Evolutionary conservation across 345 rosid genomes (phyloP), one percentile per base, ranked within the genome.

Genomic region (Euclidium syriacum): DNA sequence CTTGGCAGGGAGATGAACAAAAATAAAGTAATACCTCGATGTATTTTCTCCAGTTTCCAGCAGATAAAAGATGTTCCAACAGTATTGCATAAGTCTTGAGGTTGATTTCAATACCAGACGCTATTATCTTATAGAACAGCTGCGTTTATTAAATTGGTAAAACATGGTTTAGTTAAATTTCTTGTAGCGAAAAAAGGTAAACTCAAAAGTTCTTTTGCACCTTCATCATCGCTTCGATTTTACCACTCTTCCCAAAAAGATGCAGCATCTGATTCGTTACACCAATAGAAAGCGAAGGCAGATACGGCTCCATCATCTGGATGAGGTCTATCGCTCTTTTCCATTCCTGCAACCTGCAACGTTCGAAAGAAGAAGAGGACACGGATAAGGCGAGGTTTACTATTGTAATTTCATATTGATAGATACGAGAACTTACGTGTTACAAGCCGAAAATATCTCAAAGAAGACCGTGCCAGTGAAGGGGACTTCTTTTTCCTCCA

Each of bases 1-100:
- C 26, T 44, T 27, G 19, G 20, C 11, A 26, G 24, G 24, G 44
- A 8, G 39, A 25, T 5, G 25, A 16, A 42, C 0, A 0, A 41
- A 33, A 20, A 3, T n/a, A n/a, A 36, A 1, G 43, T 2, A 2
- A 19, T 72, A 86, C 96, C 98, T 92, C 98, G 1, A 92, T 71
- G 78, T 89, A 92, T 73, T 92, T 92, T 70, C 95, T 90, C 98
- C 96, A 89, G 74, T 83, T 89, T 51, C 91, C 96, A 59, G 72
- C 73, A 41, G 83, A 84, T 77, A 92, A 66, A 67, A 86, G 90
- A 79, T 82, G 86, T 75, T 80, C 74, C 83, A 92, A 70, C 76
- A 85, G 63, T 58, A 85, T 63, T 27, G 81, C 75, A 55, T 80
- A 85, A 68, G 89, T 86, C 40, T 39, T 75, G 70, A 77, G 61